phyloP scores from a whole-genome alignment of 495 filamentous ascomycete species.

The Penicillium simplicissimum region DNA sequence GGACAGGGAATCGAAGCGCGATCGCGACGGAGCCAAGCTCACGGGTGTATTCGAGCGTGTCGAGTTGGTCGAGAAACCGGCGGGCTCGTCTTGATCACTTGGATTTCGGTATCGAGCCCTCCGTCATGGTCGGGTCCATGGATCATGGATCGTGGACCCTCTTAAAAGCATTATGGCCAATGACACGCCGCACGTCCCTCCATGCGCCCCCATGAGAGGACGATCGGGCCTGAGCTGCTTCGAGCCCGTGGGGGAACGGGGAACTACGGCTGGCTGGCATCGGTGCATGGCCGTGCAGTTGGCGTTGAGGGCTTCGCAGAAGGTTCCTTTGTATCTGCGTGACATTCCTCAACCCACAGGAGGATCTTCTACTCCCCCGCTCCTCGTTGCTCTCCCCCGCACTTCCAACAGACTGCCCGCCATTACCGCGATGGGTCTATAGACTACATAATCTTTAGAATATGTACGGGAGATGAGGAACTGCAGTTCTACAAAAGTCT shows the following conservation, averaged over 20 bases:
- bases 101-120: slow-evolving; percentile 11
- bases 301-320: background rate
- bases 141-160: slow-evolving; percentile 15
- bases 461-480: background rate
- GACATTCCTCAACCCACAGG: slow-evolving; percentile 10
- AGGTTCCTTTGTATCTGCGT: background rate
- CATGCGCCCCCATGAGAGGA: slow-evolving; percentile 41
- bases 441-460: no score
- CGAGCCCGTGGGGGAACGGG: slow-evolving; percentile 5
- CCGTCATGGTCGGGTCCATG: slow-evolving; percentile 13
- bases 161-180: slow-evolving; percentile 26
- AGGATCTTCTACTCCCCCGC: slow-evolving; percentile 10
- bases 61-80: slow-evolving; percentile 1
- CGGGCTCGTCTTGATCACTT: background rate
- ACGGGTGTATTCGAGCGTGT: slow-evolving; percentile 1
- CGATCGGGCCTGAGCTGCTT: background rate
- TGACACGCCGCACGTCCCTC: slow-evolving; percentile 40
- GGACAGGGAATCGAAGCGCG: background rate
- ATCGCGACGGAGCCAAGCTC: background rate
- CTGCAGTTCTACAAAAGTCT: no score
- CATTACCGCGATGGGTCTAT: background rate
- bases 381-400: background rate
- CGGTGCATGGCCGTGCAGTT: background rate
- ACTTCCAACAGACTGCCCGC: slow-evolving; percentile 2
- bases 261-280: background rate